Base-by-base conservation (phyloP, 768 basidiomycete species). In the Russula earlei region DNA sequence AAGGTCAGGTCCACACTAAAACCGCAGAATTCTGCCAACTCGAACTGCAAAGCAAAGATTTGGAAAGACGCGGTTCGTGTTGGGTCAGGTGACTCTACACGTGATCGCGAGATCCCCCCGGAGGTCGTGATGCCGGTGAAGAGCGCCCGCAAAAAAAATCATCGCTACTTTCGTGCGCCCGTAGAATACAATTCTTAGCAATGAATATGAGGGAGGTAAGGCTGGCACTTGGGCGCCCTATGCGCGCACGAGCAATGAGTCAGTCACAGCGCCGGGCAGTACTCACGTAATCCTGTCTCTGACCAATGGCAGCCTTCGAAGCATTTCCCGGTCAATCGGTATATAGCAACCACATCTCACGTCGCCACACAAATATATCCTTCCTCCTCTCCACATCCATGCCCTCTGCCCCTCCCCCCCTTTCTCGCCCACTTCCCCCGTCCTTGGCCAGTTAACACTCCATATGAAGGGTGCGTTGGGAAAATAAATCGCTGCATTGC, bases 41-140 rank as follows among this genome's bases (percentile, higher is more conserved):
- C 12, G 34, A 36, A 36, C 34, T 36, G 11, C 11, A 36, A 36
- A 9, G 12, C 15, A 36, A 36, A 9, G 12, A 4, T 31, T 31
- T 31, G 29, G n/a, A n/a, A 27, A 17, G 40, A 55, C 60, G 60
- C 58, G 60, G 60, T 62, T 62, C 58, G 60, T 60, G 54, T 62
- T 56, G 49, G 5, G 14, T 20, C 61, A 54, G 37, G 59, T 60
- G 61, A 7, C 17, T 4, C 0, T 3, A 36, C 61, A 56, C 51
- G 61, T 60, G 61, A 50, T 5, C 50, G 59, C 31, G 44, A 33
- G 36, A 9, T 6, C 14, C 25, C n/a, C n/a, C n/a, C n/a, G n/a
- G n/a, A n/a, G n/a, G n/a, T n/a, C n/a, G n/a, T n/a, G n/a, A n/a
- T n/a, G n/a, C n/a, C n/a, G n/a, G n/a, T n/a, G 25, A 6, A 54